Base-by-base conservation (phyloP, 2,329 filamentous ascomycete species). In the Chaetothyriales sp. region DNA sequence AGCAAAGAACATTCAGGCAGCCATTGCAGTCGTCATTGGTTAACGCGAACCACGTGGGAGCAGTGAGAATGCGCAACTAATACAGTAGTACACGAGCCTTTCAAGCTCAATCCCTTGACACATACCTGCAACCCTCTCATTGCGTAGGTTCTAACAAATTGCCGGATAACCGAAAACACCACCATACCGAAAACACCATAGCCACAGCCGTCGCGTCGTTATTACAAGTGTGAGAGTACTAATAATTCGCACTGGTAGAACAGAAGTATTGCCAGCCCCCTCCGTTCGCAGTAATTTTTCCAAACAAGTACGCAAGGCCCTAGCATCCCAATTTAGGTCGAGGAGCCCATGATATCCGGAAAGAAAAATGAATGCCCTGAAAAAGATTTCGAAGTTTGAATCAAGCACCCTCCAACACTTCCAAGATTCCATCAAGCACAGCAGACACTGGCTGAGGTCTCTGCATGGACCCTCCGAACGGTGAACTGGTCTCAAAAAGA, bases 351-450 rank as follows among this genome's bases (percentile, higher is more conserved):
- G 22, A 25, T 25, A 25, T 25, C 22, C 22, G 22, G 3, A 25
- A 25, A 25, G 22, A 25, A n/a, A n/a, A n/a, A 37, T 37, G 29
- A 37, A 37, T 2, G 4, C 22, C 22, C 22, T 25, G 6, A 25
- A 25, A 25, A 25, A 25, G 22, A 25, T 4, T 25, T 25, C 22
- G 22, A 25, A 25, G 22, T 25, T 25, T 25, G 10, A 40, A 15
- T 40, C 33, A 40, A 40, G 33, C 53, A 18, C 55, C 49, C 50
- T 72, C 70, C 69, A 73, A 68, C 29, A 73, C 69, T 60, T 73
- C 70, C 51, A 71, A 69, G 33, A 73, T 73, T 7, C 70, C 70
- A 15, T 70, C 70, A 66, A 73, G 68, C 20, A 73, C 69, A 55
- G 68, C 52, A 1, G 59, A 55, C 2, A 48, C 33, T 40, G 33